Percentiles rank a stretch among this genome's conserved stretches.
Conservation (phyloP, 345 rosid species). For the Salix viminalis region DNA sequence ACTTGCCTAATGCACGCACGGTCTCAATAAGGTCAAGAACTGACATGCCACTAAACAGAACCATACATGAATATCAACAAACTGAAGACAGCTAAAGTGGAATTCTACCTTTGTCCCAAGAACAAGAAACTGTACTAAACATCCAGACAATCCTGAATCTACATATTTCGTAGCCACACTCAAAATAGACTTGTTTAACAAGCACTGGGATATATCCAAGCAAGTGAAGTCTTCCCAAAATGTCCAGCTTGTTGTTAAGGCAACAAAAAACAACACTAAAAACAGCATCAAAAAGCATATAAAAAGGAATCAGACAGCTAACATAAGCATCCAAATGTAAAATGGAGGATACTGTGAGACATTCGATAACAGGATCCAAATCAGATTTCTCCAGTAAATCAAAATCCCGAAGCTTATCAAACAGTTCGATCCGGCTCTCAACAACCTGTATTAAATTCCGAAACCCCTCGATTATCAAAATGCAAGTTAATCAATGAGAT, state of each 20-base stretch:
- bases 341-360: conserved; percentile 60
- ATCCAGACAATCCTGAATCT: conserved; percentile 40
- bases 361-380: conserved; percentile 41
- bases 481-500: background rate
- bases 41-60: background rate
- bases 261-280: background rate
- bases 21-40: conserved; percentile 9
- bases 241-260: conserved; percentile 50
- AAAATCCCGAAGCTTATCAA: conserved; percentile 45
- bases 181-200: conserved; percentile 62
- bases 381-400: conserved; percentile 43
- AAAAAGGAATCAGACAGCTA: background rate
- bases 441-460: conserved; percentile 48
- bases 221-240: conserved; percentile 91
- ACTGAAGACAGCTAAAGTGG: background rate
- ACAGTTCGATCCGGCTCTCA: conserved; percentile 58
- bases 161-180: conserved; percentile 54
- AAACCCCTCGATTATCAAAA: background rate
- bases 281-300: background rate
- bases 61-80: background rate
- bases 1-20: conserved; percentile 43
- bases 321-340: background rate
- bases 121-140: conserved; percentile 39
- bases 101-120: conserved; percentile 65
- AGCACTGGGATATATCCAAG: conserved; percentile 78